Evolutionary conservation across 2,329 filamentous ascomycete species (phyloP), one percentile per base, ranked within the genome.

Genomic region (Ophiognomonia clavigignenti-juglandacearum): DNA sequence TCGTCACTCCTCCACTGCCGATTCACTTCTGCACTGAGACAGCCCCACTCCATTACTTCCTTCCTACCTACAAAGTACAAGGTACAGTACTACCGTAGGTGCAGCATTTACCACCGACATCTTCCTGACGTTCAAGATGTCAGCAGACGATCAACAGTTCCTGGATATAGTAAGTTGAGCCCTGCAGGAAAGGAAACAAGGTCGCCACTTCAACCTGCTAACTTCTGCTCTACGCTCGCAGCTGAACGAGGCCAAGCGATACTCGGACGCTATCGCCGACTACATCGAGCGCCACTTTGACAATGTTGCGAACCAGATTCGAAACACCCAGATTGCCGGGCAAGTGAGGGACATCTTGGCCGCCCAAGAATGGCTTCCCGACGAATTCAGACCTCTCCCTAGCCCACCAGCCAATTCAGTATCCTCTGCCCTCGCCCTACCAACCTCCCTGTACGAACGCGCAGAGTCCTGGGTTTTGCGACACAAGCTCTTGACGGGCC

Each of bases 211-310:
- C n/a, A n/a, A n/a, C n/a, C n/a, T n/a, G n/a, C n/a, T n/a, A n/a
- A n/a, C n/a, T n/a, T n/a, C n/a, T n/a, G n/a, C n/a, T n/a, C 38
- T 2, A 18, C 22, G 14, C 11, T 38, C 18, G 14, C 55, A 81
- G 77, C 65, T 81, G 54, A 67, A 79, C 66, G 82, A 91, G 59
- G 74, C 92, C 62, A 79, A 78, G 52, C 75, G 74, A 54, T 90
- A 89, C 65, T 83, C 85, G 14, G 73, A 76, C 56, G 77, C 87
- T 44, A 77, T 92, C 52, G 88, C 88, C 62, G 85, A 89, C 54
- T 85, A 84, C 56, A 80, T 95, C 63, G 88, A 96, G 67, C 75
- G 78, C 49, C 82, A 90, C 61, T 84, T 96, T 65, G 88, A 96
- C 59, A 74, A 77, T 50, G 82, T 88, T 37, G 87, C 90, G 45